Evolutionary conservation across 73 alveolate genomes (phyloP).

Genomic region (Stentor coeruleus): DNA sequence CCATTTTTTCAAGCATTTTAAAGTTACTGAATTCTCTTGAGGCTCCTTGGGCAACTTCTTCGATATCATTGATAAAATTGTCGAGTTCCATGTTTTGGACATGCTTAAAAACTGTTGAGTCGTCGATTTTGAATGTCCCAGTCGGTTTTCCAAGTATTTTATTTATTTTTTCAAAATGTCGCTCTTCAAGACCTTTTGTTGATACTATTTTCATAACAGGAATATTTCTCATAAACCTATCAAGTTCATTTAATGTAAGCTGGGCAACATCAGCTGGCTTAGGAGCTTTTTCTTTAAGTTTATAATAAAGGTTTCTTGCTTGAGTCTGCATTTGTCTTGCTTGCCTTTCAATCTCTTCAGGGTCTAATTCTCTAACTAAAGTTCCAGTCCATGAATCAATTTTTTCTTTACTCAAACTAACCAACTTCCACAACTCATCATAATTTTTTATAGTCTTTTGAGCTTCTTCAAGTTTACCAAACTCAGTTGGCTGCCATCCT

Average conservation of each 20-base stretch:
- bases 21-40: conserved; percentile 67
- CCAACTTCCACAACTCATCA: conserved; percentile 78
- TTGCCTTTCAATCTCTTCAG: conserved; percentile 61
- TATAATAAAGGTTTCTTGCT: conserved; percentile 17
- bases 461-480: conserved; percentile 65
- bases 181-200: conserved; percentile 84
- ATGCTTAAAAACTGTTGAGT: conserved; percentile 33
- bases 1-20: conserved; percentile 68
- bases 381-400: conserved; percentile 53
- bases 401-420: conserved; percentile 43
- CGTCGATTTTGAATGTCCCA: conserved; percentile 17
- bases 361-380: conserved; percentile 53
- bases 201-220: conserved; percentile 65
- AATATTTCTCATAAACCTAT: conserved; percentile 39
- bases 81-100: conserved; percentile 37
- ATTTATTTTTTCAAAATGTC: conserved; percentile 93
- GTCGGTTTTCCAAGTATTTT: conserved; percentile 29
- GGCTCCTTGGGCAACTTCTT: conserved; percentile 78
- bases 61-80: conserved; percentile 40
- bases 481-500: conserved; percentile 69
- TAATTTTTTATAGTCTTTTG: conserved; percentile 60
- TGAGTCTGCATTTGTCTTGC: conserved; percentile 30
- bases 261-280: conserved; percentile 27
- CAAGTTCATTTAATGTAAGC: conserved; percentile 36
- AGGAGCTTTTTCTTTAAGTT: conserved; percentile 33